Conservation (phyloP, 768 basidiomycete genomes). For the Tylopilus balloui region DNA sequence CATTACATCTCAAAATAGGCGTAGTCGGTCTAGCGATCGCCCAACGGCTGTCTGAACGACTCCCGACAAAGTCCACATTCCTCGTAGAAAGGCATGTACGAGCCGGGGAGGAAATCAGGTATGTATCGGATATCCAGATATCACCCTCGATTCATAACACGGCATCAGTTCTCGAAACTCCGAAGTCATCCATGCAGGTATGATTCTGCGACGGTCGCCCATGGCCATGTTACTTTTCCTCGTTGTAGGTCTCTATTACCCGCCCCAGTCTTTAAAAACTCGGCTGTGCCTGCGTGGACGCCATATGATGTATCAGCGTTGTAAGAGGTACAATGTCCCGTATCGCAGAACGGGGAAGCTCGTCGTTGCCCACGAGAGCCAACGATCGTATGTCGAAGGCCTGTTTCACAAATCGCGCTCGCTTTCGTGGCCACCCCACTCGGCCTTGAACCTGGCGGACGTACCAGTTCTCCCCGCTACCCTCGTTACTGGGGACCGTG, state of each 20-base stretch:
- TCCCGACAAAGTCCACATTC: slow-evolving; percentile 66
- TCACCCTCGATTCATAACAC: neutral
- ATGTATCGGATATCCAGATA: neutral
- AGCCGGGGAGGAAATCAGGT: slow-evolving; percentile 88
- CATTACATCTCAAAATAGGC: slow-evolving; percentile 38
- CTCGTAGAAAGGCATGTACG: slow-evolving; percentile 73
- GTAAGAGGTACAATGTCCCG: slow-evolving; percentile 57
- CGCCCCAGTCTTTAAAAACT: slow-evolving; percentile 78
- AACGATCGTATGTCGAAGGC: slow-evolving; percentile 63
- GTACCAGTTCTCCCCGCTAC: slow-evolving; percentile 52
- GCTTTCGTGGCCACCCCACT: slow-evolving; percentile 49
- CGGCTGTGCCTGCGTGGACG: slow-evolving; percentile 82
- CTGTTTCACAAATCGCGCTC: slow-evolving; percentile 60
- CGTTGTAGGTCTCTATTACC: slow-evolving; percentile 74
- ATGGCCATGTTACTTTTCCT: neutral
- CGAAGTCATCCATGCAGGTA: slow-evolving; percentile 91
- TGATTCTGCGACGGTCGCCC: neutral
- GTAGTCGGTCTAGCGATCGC: slow-evolving; percentile 86
- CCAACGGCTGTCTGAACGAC: slow-evolving; percentile 59
- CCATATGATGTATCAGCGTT: slow-evolving; percentile 76
- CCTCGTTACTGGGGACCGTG: slow-evolving; percentile 64
- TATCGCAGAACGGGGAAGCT: slow-evolving; percentile 81
- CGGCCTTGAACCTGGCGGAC: slow-evolving; percentile 19
- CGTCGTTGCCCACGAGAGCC: slow-evolving; percentile 70
- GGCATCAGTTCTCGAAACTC: slow-evolving; percentile 78